Percentiles rank a stretch among this genome's conserved stretches.
Evolutionary conservation across 306 rosid species (phyloP).

Genomic region (Albizia julibrissin): DNA sequence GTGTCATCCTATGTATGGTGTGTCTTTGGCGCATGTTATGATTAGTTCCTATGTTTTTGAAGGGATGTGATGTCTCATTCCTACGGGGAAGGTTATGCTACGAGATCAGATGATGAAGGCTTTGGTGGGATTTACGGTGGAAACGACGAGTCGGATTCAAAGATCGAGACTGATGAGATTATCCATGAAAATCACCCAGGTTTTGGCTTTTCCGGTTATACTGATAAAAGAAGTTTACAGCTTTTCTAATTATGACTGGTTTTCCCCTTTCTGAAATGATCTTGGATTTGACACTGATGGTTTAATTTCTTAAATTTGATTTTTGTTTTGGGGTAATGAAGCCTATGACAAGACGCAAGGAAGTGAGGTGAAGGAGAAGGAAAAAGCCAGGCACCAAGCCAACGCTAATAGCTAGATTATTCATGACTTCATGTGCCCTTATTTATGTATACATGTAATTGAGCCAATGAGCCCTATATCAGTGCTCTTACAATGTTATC

Average conservation of each 20-base stretch:
- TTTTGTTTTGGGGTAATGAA: conserved; percentile 24
- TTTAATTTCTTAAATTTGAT: background rate
- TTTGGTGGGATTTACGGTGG: conserved; percentile 73
- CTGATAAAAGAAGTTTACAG: background rate
- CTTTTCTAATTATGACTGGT: background rate
- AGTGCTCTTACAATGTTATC: background rate
- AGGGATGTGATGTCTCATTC: conserved; percentile 85
- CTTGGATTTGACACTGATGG: background rate
- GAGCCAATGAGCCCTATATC: background rate
- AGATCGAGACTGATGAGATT: conserved; percentile 30
- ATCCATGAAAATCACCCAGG: conserved; percentile 80
- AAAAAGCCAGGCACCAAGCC: conserved; percentile 60
- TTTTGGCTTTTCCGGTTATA: background rate
- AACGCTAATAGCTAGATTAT: conserved; percentile 25
- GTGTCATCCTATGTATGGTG: background rate
- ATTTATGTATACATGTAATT: background rate
- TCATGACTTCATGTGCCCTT: background rate
- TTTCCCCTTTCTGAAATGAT: background rate
- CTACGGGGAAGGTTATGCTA: conserved; percentile 82
- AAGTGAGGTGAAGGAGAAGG: conserved; percentile 93
- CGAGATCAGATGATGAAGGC: conserved; percentile 85
- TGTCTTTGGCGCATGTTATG: background rate
- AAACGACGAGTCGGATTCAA: conserved; percentile 25
- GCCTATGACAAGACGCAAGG: conserved; percentile 88
- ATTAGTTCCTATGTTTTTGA: background rate